These are phyloP conservation scores for Colletotrichum sp. DNA, from an alignment of 2,329 filamentous ascomycete genomes.

Conservation along the genomic window DNA sequence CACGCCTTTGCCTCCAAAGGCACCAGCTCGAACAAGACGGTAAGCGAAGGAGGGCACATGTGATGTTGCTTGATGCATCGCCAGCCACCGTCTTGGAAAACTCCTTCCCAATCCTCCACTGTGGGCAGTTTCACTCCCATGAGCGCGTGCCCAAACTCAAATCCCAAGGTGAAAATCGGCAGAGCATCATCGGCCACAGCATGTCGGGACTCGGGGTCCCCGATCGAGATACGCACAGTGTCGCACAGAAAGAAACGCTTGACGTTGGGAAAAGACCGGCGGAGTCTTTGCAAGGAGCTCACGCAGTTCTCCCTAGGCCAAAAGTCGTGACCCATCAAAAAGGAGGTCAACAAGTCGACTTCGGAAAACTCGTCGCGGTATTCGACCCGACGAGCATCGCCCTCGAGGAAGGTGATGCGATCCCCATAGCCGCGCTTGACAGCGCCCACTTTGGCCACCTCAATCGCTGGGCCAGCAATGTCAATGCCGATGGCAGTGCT, in stretches of 20 bases:
- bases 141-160: constrained; percentile 19
- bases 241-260: neutral
- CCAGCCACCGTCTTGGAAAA: neutral
- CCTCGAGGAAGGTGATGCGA: neutral
- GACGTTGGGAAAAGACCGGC: neutral
- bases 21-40: neutral
- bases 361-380: constrained; percentile 16
- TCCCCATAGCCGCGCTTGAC: neutral
- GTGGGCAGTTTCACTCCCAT: constrained; percentile 22
- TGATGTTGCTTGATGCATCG: neutral
- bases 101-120: constrained; percentile 21
- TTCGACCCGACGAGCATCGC: constrained; percentile 5
- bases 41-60: neutral
- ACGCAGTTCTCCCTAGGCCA: constrained; percentile 22
- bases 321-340: constrained; percentile 25
- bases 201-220: neutral
- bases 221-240: neutral
- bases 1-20: neutral
- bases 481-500: constrained; percentile 19
- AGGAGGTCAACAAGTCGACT: constrained; percentile 21
- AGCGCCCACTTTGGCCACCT: constrained; percentile 1
- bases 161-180: constrained; percentile 19
- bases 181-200: neutral
- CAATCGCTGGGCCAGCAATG: constrained; percentile 9
- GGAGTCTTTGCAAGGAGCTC: neutral